Evolutionary conservation across 805 yeast species (phyloP).

Genomic region (Candida pseudofarinosa): DNA sequence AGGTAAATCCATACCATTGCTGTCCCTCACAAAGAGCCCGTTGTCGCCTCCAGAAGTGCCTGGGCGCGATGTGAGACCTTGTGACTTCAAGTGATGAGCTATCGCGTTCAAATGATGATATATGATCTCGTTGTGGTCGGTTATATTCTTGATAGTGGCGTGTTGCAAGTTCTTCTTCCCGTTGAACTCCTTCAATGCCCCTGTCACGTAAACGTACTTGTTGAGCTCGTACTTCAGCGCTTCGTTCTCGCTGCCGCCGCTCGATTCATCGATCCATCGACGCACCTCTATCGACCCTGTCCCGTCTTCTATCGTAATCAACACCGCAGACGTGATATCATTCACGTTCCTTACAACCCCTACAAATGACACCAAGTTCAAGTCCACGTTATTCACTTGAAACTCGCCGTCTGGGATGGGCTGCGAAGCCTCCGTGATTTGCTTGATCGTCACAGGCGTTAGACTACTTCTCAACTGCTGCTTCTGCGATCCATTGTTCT

Average conservation of each 20-base stretch:
- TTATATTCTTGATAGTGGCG: constrained; percentile 53
- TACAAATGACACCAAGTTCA: constrained; percentile 59
- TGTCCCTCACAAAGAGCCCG: constrained; percentile 28
- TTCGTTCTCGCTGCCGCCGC: constrained; percentile 26
- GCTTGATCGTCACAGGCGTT: constrained; percentile 72
- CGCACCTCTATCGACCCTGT: constrained; percentile 61
- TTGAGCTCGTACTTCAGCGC: constrained; percentile 39
- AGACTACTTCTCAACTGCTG: constrained; percentile 23
- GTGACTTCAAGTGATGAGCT: constrained; percentile 50
- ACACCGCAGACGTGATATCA: constrained; percentile 53
- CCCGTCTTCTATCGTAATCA: constrained; percentile 70
- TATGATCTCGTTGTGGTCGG: constrained; percentile 63
- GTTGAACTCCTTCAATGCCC: constrained; percentile 50
- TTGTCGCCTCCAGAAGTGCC: constrained; percentile 10
- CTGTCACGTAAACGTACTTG: constrained; percentile 56
- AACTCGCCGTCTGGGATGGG: constrained; percentile 67
- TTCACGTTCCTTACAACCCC: constrained; percentile 68
- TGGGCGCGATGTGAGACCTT: constrained; percentile 37
- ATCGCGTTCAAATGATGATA: constrained; percentile 67
- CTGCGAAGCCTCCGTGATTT: constrained; percentile 59
- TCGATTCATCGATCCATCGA: constrained; percentile 48
- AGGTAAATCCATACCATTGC: constrained; percentile 15
- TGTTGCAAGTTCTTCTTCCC: constrained; percentile 63
- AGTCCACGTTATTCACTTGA: constrained; percentile 52
- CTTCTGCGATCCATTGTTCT: constrained; percentile 18